phyloP scores from a whole-genome alignment of 108 stramenopile genomes.

The Licmophora abbreviata region DNA sequence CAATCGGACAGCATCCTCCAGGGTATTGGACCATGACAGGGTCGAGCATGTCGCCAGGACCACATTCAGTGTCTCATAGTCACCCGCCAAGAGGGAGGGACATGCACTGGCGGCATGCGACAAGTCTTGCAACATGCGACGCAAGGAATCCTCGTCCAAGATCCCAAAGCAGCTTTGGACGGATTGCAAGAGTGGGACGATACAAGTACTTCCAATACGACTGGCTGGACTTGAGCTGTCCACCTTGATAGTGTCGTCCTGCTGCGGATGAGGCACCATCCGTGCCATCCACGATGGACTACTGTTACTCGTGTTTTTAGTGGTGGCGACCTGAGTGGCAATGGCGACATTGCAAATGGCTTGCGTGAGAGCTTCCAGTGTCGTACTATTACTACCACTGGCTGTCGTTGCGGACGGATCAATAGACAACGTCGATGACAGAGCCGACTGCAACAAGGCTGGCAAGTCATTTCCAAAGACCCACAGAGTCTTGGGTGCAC shows the following conservation, averaged over 20 bases:
- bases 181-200: slow-evolving; percentile 7
- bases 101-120: slow-evolving; percentile 19
- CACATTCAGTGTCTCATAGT: slow-evolving; percentile 20
- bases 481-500: slow-evolving; percentile 39
- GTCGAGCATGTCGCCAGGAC: slow-evolving; percentile 33
- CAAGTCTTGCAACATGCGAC: slow-evolving; percentile 14
- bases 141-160: background rate
- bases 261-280: background rate
- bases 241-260: slow-evolving; percentile 7
- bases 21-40: slow-evolving; percentile 9
- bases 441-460: slow-evolving; percentile 10
- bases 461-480: slow-evolving; percentile 9
- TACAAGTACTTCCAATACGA: slow-evolving; percentile 12
- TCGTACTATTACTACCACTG: slow-evolving; percentile 6
- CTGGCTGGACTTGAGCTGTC: slow-evolving; percentile 22
- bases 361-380: slow-evolving; percentile 20
- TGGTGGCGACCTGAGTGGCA: slow-evolving; percentile 20
- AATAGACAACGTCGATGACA: too few relatives aligned
- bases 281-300: too few relatives aligned
- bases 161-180: slow-evolving; percentile 1
- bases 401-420: too few relatives aligned
- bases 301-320: background rate
- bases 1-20: slow-evolving; percentile 15
- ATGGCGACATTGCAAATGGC: slow-evolving; percentile 34
- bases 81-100: slow-evolving; percentile 49